phyloP scores from a whole-genome alignment of 2,329 filamentous ascomycete species.

The Pseudogymnoascus verrucosus region DNA sequence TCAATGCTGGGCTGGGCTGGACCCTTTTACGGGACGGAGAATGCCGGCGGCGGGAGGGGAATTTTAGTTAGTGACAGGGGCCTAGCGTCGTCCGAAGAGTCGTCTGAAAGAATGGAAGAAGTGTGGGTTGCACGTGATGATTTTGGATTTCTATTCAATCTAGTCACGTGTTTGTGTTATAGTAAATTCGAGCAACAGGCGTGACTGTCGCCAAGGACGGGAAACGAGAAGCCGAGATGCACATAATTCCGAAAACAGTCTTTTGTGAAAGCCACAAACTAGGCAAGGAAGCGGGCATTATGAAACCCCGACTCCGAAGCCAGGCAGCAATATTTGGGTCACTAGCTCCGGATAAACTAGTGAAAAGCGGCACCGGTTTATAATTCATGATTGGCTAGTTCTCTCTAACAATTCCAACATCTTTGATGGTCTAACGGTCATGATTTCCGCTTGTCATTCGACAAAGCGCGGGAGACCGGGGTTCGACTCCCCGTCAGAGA shows the following conservation, averaged over 20 bases:
- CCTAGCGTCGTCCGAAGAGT: not conserved
- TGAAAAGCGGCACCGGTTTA: not conserved
- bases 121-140: no score
- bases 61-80: not conserved
- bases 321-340: not conserved
- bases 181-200: no score
- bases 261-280: not conserved
- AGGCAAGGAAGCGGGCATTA: not conserved
- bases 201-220: not conserved
- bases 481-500: slow-evolving; percentile 24
- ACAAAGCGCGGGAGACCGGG: slow-evolving; percentile 22
- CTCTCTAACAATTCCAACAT: not conserved
- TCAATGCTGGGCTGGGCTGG: not conserved
- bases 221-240: not conserved
- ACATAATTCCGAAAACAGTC: not conserved
- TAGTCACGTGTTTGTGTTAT: no score
- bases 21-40: not conserved
- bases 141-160: no score
- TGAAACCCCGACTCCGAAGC: not conserved
- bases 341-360: not conserved
- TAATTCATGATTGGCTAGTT: not conserved
- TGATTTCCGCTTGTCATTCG: slow-evolving; percentile 22
- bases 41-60: not conserved
- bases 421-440: slow-evolving; percentile 24
- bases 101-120: not conserved